Evolutionary conservation across 306 rosid species (phyloP), one percentile per base, ranked within the genome.

Genomic region (Astragalus glycyphyllos): DNA sequence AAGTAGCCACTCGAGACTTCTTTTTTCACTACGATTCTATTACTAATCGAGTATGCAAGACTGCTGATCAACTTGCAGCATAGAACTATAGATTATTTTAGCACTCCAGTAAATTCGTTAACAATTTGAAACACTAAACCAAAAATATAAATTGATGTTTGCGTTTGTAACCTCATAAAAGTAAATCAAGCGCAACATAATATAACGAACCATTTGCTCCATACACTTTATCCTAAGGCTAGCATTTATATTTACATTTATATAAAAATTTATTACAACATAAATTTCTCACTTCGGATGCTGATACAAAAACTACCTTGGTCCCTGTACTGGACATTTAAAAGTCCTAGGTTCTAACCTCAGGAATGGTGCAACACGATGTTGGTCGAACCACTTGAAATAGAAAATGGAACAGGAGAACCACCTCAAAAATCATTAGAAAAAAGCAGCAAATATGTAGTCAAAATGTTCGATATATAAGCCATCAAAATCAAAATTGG

Each of bases 381-480:
- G 32, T 38, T 69, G 67, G 75, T 45, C 16, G 37, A 69, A 20
- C 68, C 46, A 80, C 80, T 56, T 65, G 69, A 38, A n/a, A 48
- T 63, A 4, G 11, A n/a, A 63, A 56, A 29, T 40, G 54, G 55
- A 72, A 72, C 69, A 47, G 61, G 68, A 26, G 63, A 69, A 57
- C 47, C 84, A 58, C 77, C 81, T 75, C 74, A 26, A 75, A 49
- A 58, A 49, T 57, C 74, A 80, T 80, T 75, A 65, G 78, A 49
- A 49, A 79, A 69, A n/a, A 63, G 65, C 77, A 75, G 47, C 44
- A 65, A 56, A 45, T 41, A 69, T 49, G 58, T 53, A 68, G 44
- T 55, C 50, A 80, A 44, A 75, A 34, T 48, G 29, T 56, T 75
- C 50, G 38, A 70, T 34, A 48, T 50, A 29, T 4, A 64, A 57